Conservation (phyloP, 352 stramenopile genomes). For the Globisporangium polare region DNA sequence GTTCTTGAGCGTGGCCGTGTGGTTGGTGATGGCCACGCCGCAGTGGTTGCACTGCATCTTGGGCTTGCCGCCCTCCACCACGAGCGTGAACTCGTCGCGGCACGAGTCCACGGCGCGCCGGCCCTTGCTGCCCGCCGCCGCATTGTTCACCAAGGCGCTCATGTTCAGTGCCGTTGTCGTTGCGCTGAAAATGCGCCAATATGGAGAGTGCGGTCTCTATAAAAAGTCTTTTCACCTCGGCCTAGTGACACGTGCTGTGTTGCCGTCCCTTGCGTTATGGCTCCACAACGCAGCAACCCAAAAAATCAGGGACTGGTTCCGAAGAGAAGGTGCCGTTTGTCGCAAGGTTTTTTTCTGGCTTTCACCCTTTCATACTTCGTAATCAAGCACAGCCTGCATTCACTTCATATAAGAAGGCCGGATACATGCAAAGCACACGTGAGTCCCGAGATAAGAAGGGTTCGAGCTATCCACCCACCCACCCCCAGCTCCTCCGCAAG, state of each 20-base stretch:
- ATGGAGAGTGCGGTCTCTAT: background rate
- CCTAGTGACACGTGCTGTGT: background rate
- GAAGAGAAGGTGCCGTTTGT: constrained; percentile 1
- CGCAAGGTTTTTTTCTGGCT: constrained; percentile 10
- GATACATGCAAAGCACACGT: too few species aligned
- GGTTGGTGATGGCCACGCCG: constrained; percentile 14
- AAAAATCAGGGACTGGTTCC: constrained; percentile 7
- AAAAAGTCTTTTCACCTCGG: background rate
- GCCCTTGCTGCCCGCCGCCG: background rate
- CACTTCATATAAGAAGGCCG: too few species aligned
- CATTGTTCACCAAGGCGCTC: background rate
- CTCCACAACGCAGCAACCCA: too few species aligned
- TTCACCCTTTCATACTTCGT: too few species aligned
- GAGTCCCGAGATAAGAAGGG: background rate
- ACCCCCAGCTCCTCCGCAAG: too few species aligned
- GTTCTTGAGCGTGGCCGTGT: constrained; percentile 20
- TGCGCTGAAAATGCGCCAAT: background rate
- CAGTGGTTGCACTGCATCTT: constrained; percentile 23
- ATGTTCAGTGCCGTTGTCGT: background rate
- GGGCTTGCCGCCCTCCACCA: constrained; percentile 14
- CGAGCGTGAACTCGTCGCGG: constrained; percentile 20
- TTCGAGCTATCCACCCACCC: background rate
- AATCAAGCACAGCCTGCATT: too few species aligned
- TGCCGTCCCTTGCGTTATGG: background rate
- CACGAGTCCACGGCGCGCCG: constrained; percentile 10